These are phyloP conservation scores for Chalaropsis ovoidea DNA, from an alignment of 2,329 filamentous ascomycete species.

Conservation along the genomic window DNA sequence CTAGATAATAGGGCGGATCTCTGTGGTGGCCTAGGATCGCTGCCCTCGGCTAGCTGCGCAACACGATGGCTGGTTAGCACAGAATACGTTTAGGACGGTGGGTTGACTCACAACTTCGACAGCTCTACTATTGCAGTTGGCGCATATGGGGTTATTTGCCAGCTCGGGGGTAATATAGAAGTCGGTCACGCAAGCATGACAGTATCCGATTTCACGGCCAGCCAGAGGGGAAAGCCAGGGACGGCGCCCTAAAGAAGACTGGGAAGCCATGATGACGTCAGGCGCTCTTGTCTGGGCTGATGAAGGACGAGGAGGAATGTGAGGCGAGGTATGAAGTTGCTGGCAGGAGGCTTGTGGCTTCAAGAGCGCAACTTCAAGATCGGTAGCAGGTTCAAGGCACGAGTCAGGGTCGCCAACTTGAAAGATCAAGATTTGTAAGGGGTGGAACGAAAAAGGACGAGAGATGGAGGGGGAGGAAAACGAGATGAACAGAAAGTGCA, in stretches of 20 bases:
- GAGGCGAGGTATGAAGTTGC: neutral
- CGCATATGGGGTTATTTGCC: constrained; percentile 59
- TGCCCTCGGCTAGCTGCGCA: neutral
- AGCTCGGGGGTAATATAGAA: constrained; percentile 57
- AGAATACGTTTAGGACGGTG: neutral
- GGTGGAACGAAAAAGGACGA: neutral
- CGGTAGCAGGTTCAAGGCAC: neutral
- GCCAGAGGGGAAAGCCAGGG: neutral
- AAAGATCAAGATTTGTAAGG: neutral
- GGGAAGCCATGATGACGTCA: constrained; percentile 19
- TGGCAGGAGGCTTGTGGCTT: neutral
- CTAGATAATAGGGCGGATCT: neutral
- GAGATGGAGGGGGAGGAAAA: neutral
- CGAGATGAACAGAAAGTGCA: neutral
- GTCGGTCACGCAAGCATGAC: constrained; percentile 69
- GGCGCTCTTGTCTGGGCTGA: neutral
- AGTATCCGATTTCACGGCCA: constrained; percentile 48
- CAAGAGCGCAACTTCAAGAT: no score
- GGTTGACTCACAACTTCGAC: constrained; percentile 66
- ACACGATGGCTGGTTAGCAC: neutral
- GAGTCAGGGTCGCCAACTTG: neutral
- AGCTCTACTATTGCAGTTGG: constrained; percentile 65
- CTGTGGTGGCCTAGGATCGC: neutral
- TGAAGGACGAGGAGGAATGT: neutral
- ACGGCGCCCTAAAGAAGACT: neutral